Evolutionary conservation across 495 filamentous ascomycete species (phyloP), one percentile per base, ranked within the genome.

Genomic region (Talaromyces adpressus): DNA sequence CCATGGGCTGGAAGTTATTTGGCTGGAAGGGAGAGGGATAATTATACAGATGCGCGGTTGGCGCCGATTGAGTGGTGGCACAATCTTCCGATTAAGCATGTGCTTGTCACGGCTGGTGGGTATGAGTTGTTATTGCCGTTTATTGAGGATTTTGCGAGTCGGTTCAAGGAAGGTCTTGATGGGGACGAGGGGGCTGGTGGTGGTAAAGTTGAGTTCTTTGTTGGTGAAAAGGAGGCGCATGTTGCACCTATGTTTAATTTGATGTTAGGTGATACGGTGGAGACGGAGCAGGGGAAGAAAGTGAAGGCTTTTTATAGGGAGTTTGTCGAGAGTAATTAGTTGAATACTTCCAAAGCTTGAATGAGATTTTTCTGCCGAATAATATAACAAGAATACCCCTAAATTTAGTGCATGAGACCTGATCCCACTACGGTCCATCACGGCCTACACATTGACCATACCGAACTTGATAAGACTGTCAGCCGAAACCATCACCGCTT

Each of bases 121-220:
- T 79, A 80, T 62, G 87, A 90, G 74, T 76, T 87, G 16, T 57
- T 90, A 34, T 65, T 85, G 30, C 86, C 87, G 66, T 71, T 81
- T 51, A 88, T 89, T 58, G 64, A 73, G 64, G 77, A 78, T 27
- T 78, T 88, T 65, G 76, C 71, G 32, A 70, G 68, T 60, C 80
- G 75, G 70, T 62, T 79, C 12, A 70, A 71, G 60, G 65, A 47
- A 20, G 63, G 63, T 8, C 56, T 52, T 49, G 56, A 39, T 7
- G 29, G 51, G 6, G 45, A 51, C 14, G 22, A 53, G 14, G 12
- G 23, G 29, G 29, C 29, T 22, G 8, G 4, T 29, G 52, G 52
- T 14, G 52, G 27, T 2, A 63, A 67, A 5, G 74, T 74, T n/a
- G 76, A 78, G 29, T 64, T 78, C 6, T 72, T 75, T 52, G 63